A percentile compares a stretch with the other conserved stretches of the same genome.
Conservation (phyloP, 345 rosid genomes). For the Melaleuca quinquenervia region DNA sequence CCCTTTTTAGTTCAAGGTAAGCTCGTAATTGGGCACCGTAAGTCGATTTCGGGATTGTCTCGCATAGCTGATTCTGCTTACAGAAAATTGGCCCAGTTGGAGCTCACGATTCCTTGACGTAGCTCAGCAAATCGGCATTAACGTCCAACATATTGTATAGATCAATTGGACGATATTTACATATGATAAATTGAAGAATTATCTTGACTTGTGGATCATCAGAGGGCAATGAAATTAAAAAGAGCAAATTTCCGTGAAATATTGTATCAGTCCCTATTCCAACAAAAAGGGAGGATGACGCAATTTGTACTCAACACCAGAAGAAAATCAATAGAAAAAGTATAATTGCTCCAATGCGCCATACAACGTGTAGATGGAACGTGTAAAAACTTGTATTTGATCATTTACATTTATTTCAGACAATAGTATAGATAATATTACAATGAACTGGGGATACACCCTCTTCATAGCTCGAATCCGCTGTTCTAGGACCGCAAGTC, state of each 20-base stretch:
- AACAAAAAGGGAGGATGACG: background rate
- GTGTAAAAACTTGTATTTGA: background rate
- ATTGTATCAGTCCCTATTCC: background rate
- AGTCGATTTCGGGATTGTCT: background rate
- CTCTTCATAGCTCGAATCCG: background rate
- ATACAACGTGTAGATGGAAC: background rate
- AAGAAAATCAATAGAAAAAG: background rate
- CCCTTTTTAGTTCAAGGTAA: background rate
- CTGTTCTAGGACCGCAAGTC: background rate
- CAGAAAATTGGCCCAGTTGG: background rate
- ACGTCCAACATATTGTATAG: background rate
- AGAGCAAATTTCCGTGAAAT: background rate
- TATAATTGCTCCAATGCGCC: background rate
- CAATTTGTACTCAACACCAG: background rate
- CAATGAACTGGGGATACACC: background rate
- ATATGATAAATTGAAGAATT: background rate
- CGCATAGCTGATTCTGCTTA: background rate
- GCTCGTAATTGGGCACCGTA: background rate
- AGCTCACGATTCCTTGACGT: background rate
- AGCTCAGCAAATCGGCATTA: background rate
- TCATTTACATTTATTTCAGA: background rate
- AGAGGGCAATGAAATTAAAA: background rate
- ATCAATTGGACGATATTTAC: background rate
- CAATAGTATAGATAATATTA: background rate
- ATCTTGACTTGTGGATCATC: background rate